A percentile compares a stretch with the other conserved stretches of the same genome.
These are phyloP conservation scores for Paecilomyces fulvus DNA, from an alignment of 2,329 filamentous ascomycete genomes.

Conservation along the genomic window DNA sequence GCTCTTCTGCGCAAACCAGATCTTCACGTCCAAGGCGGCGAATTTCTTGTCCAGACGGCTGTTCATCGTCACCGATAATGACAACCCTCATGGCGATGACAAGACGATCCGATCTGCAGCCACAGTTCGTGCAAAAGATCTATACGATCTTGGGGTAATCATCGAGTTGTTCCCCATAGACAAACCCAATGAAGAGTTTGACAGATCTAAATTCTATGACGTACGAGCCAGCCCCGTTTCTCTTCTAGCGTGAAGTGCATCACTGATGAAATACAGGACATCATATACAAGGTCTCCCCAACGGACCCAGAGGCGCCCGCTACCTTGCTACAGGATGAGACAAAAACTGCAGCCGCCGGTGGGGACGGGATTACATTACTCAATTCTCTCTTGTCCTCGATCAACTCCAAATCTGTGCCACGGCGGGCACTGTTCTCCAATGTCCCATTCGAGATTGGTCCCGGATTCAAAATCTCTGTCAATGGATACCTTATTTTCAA, in stretches of 20 bases:
- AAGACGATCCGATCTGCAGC: constrained; percentile 68
- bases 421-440: constrained; percentile 80
- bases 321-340: constrained; percentile 41
- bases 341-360: constrained; percentile 52
- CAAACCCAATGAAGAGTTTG: constrained; percentile 61
- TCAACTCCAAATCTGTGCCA: constrained; percentile 82
- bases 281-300: constrained; percentile 71
- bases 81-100: constrained; percentile 68
- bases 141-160: constrained; percentile 85
- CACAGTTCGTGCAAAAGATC: constrained; percentile 79
- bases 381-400: constrained; percentile 71
- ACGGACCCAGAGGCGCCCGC: constrained; percentile 59
- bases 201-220: constrained; percentile 83
- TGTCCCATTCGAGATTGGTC: constrained; percentile 79
- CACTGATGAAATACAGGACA: constrained; percentile 52
- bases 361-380: constrained; percentile 72
- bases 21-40: constrained; percentile 88
- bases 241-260: not conserved
- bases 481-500: constrained; percentile 90
- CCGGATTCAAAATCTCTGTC: constrained; percentile 75
- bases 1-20: constrained; percentile 89
- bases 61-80: constrained; percentile 95
- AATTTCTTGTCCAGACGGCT: constrained; percentile 88
- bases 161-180: constrained; percentile 93
- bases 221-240: constrained; percentile 41